phyloP scores from a whole-genome alignment of 1,284 basidiomycete species.

The Tylopilus sp. region DNA sequence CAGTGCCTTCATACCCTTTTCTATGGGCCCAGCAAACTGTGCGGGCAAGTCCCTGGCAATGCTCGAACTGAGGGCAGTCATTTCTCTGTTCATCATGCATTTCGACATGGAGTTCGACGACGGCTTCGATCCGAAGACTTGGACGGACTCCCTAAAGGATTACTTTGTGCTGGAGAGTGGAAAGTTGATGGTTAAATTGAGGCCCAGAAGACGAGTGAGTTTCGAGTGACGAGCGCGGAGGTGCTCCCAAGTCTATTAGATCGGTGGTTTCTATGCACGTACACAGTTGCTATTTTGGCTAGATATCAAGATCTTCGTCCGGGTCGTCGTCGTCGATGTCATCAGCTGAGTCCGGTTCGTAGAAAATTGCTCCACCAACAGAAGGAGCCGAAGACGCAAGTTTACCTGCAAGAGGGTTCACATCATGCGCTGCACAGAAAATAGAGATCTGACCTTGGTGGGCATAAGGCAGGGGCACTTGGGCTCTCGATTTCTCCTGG shows the following conservation, averaged over 20 bases:
- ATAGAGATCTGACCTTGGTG: constrained; percentile 60
- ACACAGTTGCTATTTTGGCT: constrained; percentile 13
- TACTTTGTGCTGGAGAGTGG: constrained; percentile 30
- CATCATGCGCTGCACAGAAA: not conserved
- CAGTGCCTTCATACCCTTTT: constrained; percentile 35
- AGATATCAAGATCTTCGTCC: constrained; percentile 85
- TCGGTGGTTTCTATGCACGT: not conserved
- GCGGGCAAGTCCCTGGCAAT: constrained; percentile 34
- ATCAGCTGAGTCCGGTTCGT: constrained; percentile 85
- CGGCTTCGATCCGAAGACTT: constrained; percentile 26
- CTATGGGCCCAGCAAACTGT: constrained; percentile 35
- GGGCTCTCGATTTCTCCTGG: constrained; percentile 75
- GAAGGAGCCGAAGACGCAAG: constrained; percentile 3
- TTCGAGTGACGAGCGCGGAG: not conserved
- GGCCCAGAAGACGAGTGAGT: constrained; percentile 10
- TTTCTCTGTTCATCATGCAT: constrained; percentile 28
- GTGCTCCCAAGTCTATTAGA: not conserved
- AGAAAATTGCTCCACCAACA: constrained; percentile 47
- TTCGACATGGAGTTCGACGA: constrained; percentile 32
- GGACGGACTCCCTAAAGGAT: constrained; percentile 32
- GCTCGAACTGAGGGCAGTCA: constrained; percentile 30
- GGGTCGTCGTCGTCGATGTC: constrained; percentile 89
- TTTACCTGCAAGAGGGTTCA: constrained; percentile 28
- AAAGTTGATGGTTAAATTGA: constrained; percentile 25
- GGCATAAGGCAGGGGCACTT: constrained; percentile 83